Evolutionary conservation across 768 basidiomycete species (phyloP).

Genomic region (Exidia glandulosa): DNA sequence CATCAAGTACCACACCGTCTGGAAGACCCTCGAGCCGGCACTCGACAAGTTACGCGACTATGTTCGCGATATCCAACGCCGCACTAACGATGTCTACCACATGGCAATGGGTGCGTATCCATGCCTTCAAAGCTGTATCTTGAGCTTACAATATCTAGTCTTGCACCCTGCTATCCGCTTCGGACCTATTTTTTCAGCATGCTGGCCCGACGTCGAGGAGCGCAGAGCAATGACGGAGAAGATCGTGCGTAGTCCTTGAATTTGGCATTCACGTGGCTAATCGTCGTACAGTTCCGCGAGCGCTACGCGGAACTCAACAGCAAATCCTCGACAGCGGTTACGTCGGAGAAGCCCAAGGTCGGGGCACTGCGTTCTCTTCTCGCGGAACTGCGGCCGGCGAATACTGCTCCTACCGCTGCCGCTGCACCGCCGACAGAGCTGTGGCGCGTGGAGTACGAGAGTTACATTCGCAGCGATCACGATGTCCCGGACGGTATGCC

Average conservation of each 20-base stretch:
- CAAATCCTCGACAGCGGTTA: not conserved
- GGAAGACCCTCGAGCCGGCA: not conserved
- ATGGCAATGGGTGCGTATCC: not conserved
- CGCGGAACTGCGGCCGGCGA: constrained; percentile 9
- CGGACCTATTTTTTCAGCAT: not conserved
- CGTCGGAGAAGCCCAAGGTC: not conserved
- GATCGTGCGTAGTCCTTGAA: not conserved
- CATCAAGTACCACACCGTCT: not conserved
- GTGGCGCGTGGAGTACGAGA: constrained; percentile 14
- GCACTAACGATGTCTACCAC: not conserved
- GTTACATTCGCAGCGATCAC: constrained; percentile 12
- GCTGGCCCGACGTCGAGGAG: not conserved
- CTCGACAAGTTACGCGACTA: not conserved
- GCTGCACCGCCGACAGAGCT: constrained; percentile 6
- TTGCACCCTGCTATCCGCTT: not conserved
- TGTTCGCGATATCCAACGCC: not conserved
- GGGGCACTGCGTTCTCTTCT: not conserved
- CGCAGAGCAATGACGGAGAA: not conserved
- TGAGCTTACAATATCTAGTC: not conserved
- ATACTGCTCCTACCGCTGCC: not conserved
- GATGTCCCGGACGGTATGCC: constrained; percentile 10
- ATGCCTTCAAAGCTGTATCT: too few species aligned
- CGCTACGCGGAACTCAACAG: constrained; percentile 2
- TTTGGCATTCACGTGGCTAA: not conserved
- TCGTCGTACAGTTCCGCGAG: constrained; percentile 8